Percentiles rank a stretch among this genome's conserved stretches.
Conservation (phyloP, 345 rosid species). For the Noccaea caerulescens region DNA sequence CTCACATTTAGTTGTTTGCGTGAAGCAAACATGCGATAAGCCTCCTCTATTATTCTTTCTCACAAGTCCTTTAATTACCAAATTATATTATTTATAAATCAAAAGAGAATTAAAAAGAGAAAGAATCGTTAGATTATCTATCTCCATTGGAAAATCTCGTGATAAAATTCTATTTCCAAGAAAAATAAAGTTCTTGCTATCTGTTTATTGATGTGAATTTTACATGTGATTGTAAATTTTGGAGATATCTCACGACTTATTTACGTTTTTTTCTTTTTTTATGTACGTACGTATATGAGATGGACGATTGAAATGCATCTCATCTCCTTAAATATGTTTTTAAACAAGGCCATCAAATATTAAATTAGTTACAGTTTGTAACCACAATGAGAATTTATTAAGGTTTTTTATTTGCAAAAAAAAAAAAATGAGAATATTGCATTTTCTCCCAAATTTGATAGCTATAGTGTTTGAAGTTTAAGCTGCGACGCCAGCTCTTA, state of each 20-base stretch:
- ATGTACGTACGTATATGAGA: conserved; percentile 1
- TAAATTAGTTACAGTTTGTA: background rate
- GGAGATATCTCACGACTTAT: background rate
- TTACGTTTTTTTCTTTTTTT: background rate
- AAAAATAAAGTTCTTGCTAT: conserved; percentile 41
- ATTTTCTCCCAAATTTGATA: conserved; percentile 6
- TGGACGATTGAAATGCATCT: background rate
- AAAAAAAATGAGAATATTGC: background rate
- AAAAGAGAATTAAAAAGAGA: background rate
- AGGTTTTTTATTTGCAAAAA: too few species aligned
- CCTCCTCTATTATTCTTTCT: conserved; percentile 46
- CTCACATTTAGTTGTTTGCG: conserved; percentile 86
- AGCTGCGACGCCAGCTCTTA: conserved; percentile 50
- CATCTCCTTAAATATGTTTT: background rate
- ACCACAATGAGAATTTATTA: background rate
- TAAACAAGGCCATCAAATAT: background rate
- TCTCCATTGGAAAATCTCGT: conserved; percentile 47
- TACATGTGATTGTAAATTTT: conserved; percentile 32
- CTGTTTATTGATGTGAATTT: conserved; percentile 23
- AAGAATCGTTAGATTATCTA: conserved; percentile 12
- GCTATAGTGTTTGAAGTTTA: conserved; percentile 26
- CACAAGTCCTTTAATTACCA: background rate
- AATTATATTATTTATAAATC: conserved; percentile 6
- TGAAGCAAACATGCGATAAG: conserved; percentile 98
- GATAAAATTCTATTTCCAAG: conserved; percentile 41